These are phyloP conservation scores for Acanthamoeba divionensis DNA, from an alignment of 208 protist genomes.

Conservation along the genomic window DNA sequence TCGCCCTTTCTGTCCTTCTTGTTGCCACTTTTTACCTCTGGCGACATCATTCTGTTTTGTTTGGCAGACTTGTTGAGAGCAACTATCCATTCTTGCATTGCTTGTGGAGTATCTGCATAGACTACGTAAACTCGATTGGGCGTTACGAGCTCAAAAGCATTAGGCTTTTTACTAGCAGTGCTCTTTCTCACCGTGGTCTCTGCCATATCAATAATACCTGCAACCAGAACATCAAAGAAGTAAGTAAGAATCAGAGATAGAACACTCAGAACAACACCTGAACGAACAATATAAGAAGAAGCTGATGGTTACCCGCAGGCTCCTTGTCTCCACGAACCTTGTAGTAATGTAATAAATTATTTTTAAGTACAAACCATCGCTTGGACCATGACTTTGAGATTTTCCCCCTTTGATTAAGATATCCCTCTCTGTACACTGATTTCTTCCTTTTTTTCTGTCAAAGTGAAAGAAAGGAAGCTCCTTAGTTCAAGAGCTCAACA, in stretches of 20 bases:
- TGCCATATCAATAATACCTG: constrained; percentile 20
- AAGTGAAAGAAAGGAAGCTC: too few relatives aligned
- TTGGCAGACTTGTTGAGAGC: not conserved
- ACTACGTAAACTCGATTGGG: constrained; percentile 8
- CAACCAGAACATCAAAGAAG: not conserved
- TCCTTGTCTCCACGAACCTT: constrained; percentile 28
- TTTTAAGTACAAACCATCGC: constrained; percentile 46
- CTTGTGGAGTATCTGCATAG: not conserved
- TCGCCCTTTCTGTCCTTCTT: too few relatives aligned
- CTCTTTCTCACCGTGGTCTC: constrained; percentile 23
- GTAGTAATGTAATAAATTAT: not conserved
- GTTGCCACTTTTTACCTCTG: too few relatives aligned
- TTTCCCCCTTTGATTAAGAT: constrained; percentile 18
- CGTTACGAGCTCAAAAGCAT: constrained; percentile 23
- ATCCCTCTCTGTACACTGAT: constrained; percentile 11
- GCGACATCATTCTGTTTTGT: too few relatives aligned
- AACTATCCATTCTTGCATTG: constrained; percentile 1
- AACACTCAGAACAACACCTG: too few relatives aligned
- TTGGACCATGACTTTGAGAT: constrained; percentile 33
- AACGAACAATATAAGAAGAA: not conserved
- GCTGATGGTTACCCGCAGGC: not conserved
- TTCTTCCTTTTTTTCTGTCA: constrained; percentile 36
- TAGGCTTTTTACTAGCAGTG: not conserved
- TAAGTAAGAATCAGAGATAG: not conserved
- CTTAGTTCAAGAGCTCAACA: too few relatives aligned